Evolutionary conservation across 2,329 filamentous ascomycete genomes (phyloP).

Genomic region (Verticillium klebahnii): DNA sequence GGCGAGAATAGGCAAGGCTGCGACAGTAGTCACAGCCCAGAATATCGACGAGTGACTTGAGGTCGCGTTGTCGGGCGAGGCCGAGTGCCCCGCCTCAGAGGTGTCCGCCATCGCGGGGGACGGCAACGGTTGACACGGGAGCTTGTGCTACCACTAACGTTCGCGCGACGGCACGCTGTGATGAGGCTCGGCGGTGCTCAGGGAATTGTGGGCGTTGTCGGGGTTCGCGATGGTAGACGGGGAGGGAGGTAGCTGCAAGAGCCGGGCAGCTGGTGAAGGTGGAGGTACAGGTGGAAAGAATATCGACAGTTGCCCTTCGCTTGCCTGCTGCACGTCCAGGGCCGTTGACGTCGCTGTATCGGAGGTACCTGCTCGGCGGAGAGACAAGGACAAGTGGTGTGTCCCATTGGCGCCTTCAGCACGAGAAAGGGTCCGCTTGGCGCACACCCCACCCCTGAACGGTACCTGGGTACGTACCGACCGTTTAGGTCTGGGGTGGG

Average conservation of each 20-base stretch:
- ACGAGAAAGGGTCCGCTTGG: not conserved
- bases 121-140: not conserved
- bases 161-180: not conserved
- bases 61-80: not conserved
- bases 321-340: not conserved
- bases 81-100: not conserved
- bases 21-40: constrained; percentile 3
- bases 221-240: not conserved
- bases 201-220: not conserved
- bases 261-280: not conserved
- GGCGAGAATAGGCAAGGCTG: constrained; percentile 18
- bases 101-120: not conserved
- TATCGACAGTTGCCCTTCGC: not conserved
- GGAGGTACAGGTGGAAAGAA: not conserved
- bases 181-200: not conserved
- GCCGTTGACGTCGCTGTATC: not conserved
- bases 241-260: not conserved
- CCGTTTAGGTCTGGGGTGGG: too few relatives aligned
- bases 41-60: not conserved
- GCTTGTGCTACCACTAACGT: not conserved
- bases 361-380: not conserved
- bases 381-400: not conserved
- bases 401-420: not conserved
- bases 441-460: not conserved
- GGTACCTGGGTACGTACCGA: not conserved